A percentile compares a stretch with the other conserved stretches of the same genome.
Evolutionary conservation across 1,284 basidiomycete genomes (phyloP).

Genomic region (Serendipita sp.): DNA sequence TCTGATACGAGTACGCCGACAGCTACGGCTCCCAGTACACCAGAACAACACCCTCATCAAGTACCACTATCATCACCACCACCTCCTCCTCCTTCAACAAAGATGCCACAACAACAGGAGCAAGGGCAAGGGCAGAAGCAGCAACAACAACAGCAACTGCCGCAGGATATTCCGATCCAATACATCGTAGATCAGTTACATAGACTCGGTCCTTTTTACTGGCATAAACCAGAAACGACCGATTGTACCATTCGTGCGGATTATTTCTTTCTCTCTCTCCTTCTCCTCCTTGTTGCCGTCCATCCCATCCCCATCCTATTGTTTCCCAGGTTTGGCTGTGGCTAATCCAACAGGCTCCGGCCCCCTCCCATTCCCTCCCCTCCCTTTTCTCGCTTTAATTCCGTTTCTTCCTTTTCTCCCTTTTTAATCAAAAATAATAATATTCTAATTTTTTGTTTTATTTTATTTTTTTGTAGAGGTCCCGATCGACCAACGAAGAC

Average conservation of each 20-base stretch:
- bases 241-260: conserved; percentile 58
- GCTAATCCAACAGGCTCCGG: conserved; percentile 12
- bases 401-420: too few relatives aligned
- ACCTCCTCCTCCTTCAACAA: too few relatives aligned
- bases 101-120: too few relatives aligned
- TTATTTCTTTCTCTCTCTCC: neutral
- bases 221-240: conserved; percentile 54
- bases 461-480: conserved; percentile 7
- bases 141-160: neutral
- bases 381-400: too few relatives aligned
- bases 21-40: too few relatives aligned
- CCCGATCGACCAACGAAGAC: conserved; percentile 10
- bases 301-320: conserved; percentile 4
- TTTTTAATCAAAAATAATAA: too few relatives aligned
- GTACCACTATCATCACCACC: too few relatives aligned
- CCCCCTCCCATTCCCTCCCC: too few relatives aligned
- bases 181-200: conserved; percentile 57
- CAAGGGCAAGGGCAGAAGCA: too few relatives aligned
- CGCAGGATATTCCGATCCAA: conserved; percentile 41
- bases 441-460: too few relatives aligned
- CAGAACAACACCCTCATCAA: too few relatives aligned
- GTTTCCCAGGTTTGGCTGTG: conserved; percentile 20
- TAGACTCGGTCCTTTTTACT: conserved; percentile 47
- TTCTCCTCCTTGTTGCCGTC: conserved; percentile 11
- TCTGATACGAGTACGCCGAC: too few relatives aligned